These are phyloP conservation scores for Epichloe sibirici DNA, from an alignment of 2,329 filamentous ascomycete species.

Conservation along the genomic window DNA sequence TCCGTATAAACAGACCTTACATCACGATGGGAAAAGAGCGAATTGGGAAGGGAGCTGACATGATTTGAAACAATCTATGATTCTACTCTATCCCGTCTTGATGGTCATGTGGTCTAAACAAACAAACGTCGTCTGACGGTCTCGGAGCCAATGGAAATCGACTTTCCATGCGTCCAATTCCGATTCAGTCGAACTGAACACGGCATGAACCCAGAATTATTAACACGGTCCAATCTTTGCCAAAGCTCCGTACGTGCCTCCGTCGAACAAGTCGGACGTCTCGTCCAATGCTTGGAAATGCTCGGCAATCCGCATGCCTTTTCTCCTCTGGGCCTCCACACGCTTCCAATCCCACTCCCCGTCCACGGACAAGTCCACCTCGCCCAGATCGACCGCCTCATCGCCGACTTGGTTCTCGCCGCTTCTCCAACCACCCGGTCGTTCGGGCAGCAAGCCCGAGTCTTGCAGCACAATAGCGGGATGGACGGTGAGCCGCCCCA, in stretches of 20 bases:
- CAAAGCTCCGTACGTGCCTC: conserved; percentile 38
- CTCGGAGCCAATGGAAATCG: too few relatives aligned
- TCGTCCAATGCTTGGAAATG: conserved; percentile 47
- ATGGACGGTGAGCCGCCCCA: conserved; percentile 71
- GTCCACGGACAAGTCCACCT: conserved; percentile 20
- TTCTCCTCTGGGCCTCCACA: conserved; percentile 41
- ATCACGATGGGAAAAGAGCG: too few relatives aligned
- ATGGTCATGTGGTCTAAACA: background rate
- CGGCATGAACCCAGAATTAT: background rate
- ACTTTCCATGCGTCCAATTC: too few relatives aligned
- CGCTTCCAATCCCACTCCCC: conserved; percentile 45
- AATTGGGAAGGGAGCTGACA: too few relatives aligned
- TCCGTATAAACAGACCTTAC: too few relatives aligned
- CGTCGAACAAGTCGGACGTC: conserved; percentile 39
- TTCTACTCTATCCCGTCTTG: too few relatives aligned
- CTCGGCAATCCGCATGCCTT: conserved; percentile 41
- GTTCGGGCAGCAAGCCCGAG: conserved; percentile 60
- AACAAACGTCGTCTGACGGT: background rate
- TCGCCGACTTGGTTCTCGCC: conserved; percentile 21
- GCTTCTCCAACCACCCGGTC: conserved; percentile 52
- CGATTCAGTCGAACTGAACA: too few relatives aligned
- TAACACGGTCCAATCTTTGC: conserved; percentile 34
- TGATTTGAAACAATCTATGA: too few relatives aligned
- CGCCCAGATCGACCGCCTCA: conserved; percentile 5
- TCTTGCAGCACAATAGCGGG: conserved; percentile 64